Evolutionary conservation across 305 asterid genomes (phyloP).

Genomic region (Fraxinus baroniana): DNA sequence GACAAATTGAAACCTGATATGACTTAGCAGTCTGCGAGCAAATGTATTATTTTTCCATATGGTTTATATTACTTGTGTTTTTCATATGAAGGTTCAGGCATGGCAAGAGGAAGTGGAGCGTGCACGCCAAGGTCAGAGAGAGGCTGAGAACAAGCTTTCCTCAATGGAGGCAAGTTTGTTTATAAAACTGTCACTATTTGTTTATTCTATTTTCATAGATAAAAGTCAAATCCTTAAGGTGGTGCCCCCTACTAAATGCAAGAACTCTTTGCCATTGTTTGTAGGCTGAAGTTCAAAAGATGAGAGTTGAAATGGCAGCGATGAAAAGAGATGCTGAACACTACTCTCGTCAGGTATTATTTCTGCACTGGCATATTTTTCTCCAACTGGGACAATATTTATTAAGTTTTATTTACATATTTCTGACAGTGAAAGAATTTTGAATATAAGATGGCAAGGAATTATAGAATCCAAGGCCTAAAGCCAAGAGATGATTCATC

Average conservation of each 20-base stretch:
- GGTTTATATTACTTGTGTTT: slow-evolving; percentile 31
- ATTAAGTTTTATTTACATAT: background rate
- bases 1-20: slow-evolving; percentile 9
- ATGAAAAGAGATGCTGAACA: slow-evolving; percentile 99
- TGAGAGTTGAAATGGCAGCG: slow-evolving; percentile 97
- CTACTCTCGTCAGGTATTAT: slow-evolving; percentile 82
- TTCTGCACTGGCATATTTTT: slow-evolving; percentile 2
- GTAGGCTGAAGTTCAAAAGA: slow-evolving; percentile 96
- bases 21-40: slow-evolving; percentile 16
- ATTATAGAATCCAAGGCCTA: slow-evolving; percentile 8
- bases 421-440: background rate
- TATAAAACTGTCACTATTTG: slow-evolving; percentile 17
- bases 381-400: background rate
- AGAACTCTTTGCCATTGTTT: background rate
- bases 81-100: slow-evolving; percentile 75
- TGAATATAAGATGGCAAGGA: slow-evolving; percentile 3
- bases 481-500: slow-evolving; percentile 11
- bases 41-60: background rate
- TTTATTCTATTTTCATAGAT: background rate
- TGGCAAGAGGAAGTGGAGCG: slow-evolving; percentile 99
- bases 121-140: slow-evolving; percentile 91
- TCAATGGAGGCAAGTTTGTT: slow-evolving; percentile 82
- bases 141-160: slow-evolving; percentile 91
- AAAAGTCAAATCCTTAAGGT: slow-evolving; percentile 13
- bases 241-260: background rate